A percentile compares a stretch with the other conserved stretches of the same genome.
These are phyloP conservation scores for Lophiostoma macrostomum DNA, from an alignment of 495 filamentous ascomycete genomes.

Conservation along the genomic window DNA sequence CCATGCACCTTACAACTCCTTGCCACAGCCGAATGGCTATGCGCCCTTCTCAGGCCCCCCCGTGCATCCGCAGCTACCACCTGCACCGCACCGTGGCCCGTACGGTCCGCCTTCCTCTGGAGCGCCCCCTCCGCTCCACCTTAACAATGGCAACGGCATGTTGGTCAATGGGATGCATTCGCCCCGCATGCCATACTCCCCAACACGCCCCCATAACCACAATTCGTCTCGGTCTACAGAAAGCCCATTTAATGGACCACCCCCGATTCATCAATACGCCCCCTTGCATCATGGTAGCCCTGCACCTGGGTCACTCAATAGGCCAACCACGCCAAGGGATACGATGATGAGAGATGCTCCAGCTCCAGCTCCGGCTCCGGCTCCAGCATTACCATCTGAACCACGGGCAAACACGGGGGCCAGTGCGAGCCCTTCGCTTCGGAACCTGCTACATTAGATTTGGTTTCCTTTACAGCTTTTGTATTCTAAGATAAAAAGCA, in stretches of 20 bases:
- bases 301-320: constrained; percentile 11
- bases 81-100: constrained; percentile 13
- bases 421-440: constrained; percentile 32
- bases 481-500: too few relatives aligned
- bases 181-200: constrained; percentile 35
- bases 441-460: constrained; percentile 33
- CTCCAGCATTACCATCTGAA: constrained; percentile 13
- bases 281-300: constrained; percentile 29
- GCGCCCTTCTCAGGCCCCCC: constrained; percentile 21
- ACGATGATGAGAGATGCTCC: constrained; percentile 22
- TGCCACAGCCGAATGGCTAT: constrained; percentile 36
- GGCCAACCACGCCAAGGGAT: constrained; percentile 31
- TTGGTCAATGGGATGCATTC: constrained; percentile 34
- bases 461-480: constrained; percentile 1
- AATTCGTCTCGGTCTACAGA: constrained; percentile 21
- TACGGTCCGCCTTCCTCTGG: constrained; percentile 23
- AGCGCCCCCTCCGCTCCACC: constrained; percentile 20
- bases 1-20: constrained; percentile 25
- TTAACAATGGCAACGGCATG: constrained; percentile 22
- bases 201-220: constrained; percentile 27
- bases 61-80: constrained; percentile 19
- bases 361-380: too few relatives aligned
- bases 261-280: constrained; percentile 16
- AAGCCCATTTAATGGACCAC: constrained; percentile 24
- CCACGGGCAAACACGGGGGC: constrained; percentile 24